A percentile compares a stretch with the other conserved stretches of the same genome.
phyloP scores from a whole-genome alignment of 768 basidiomycete species.

The Agaricus subrufescens region DNA sequence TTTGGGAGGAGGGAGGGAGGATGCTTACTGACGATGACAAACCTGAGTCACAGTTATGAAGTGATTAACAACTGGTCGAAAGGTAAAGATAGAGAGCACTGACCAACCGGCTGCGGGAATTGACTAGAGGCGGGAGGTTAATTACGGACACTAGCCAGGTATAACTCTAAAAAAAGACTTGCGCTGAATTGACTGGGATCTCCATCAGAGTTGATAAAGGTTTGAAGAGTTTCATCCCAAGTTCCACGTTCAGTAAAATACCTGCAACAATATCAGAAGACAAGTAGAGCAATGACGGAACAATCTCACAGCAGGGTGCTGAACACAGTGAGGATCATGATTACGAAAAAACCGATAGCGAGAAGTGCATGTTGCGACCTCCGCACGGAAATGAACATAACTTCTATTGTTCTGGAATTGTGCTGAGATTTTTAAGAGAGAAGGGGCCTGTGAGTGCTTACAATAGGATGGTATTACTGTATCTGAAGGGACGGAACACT shows the following conservation, averaged over 20 bases:
- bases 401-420: conserved; percentile 68
- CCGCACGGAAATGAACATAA: conserved; percentile 87
- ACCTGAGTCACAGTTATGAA: conserved; percentile 25
- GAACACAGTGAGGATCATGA: conserved; percentile 84
- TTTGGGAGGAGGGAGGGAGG: neutral
- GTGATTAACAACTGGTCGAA: conserved; percentile 18
- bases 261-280: conserved; percentile 25
- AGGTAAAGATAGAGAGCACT: conserved; percentile 27
- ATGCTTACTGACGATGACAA: conserved; percentile 73
- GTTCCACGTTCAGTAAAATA: conserved; percentile 90
- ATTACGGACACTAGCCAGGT: conserved; percentile 30
- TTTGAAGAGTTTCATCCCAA: conserved; percentile 78
- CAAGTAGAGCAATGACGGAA: neutral
- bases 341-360: conserved; percentile 84
- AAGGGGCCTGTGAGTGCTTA: conserved; percentile 30
- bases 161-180: conserved; percentile 16
- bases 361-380: conserved; percentile 84
- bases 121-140: conserved; percentile 18
- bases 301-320: conserved; percentile 71
- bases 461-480: conserved; percentile 80
- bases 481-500: conserved; percentile 86
- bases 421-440: neutral
- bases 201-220: conserved; percentile 82
- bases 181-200: conserved; percentile 78
- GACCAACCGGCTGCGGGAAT: conserved; percentile 45